These are phyloP conservation scores for Zizania latifolia DNA, from an alignment of 176 grass and related monocot genomes.

Conservation along the genomic window DNA sequence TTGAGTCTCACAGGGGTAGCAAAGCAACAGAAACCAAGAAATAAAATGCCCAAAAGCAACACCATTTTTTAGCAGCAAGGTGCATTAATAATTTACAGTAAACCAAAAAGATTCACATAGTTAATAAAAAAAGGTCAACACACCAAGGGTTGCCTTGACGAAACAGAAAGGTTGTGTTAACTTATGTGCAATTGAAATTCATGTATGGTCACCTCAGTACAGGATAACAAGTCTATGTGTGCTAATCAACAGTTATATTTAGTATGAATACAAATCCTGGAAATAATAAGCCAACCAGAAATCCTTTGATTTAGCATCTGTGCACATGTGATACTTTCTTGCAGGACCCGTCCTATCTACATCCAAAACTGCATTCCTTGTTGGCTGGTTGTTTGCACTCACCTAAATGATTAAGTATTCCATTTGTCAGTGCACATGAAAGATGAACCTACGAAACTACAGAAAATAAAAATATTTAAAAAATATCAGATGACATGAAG, in stretches of 20 bases:
- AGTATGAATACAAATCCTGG: background rate
- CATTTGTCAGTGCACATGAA: background rate
- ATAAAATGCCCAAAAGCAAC: background rate
- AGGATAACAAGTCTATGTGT: background rate
- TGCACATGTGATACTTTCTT: slow-evolving; percentile 1
- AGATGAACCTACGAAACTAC: background rate
- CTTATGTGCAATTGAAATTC: background rate
- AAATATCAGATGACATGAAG: background rate
- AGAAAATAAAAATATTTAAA: background rate
- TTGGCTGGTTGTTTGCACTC: background rate
- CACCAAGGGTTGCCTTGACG: background rate
- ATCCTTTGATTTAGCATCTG: background rate
- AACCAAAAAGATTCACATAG: background rate
- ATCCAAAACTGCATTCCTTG: slow-evolving; percentile 7
- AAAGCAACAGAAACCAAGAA: background rate
- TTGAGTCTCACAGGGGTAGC: background rate
- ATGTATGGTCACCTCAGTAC: background rate
- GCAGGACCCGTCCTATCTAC: background rate
- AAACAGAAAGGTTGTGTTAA: background rate
- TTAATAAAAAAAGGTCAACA: background rate
- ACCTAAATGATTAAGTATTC: slow-evolving; percentile 7
- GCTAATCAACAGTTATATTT: background rate
- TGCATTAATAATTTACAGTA: background rate
- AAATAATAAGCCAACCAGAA: background rate
- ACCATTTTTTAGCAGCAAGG: background rate